Conservation (phyloP, 495 filamentous ascomycete genomes). For the Lepraria neglecta region DNA sequence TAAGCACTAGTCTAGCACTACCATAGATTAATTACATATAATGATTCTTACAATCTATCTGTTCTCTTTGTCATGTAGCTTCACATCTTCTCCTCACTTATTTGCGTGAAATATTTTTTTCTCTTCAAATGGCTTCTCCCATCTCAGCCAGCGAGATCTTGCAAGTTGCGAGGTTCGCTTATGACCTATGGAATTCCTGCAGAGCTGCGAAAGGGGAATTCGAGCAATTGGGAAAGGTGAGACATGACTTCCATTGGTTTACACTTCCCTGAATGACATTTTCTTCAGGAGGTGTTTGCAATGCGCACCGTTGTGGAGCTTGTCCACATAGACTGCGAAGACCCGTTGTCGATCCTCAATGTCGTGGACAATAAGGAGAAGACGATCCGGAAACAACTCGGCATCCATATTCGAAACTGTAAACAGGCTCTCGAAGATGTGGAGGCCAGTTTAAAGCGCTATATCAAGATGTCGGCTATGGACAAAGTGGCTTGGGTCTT, state of each 20-base stretch:
- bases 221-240: slow-evolving; percentile 6
- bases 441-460: slow-evolving; percentile 1
- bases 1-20: too few species aligned
- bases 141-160: not conserved
- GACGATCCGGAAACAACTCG: slow-evolving; percentile 10
- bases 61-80: too few species aligned
- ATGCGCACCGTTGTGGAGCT: slow-evolving; percentile 10
- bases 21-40: too few species aligned
- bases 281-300: slow-evolving; percentile 8
- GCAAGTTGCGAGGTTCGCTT: slow-evolving; percentile 14
- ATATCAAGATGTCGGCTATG: not conserved
- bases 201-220: slow-evolving; percentile 12
- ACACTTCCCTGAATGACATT: not conserved
- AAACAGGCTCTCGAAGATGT: slow-evolving; percentile 9
- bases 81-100: too few species aligned
- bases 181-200: slow-evolving; percentile 6
- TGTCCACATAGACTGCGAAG: slow-evolving; percentile 11
- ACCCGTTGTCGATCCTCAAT: slow-evolving; percentile 14
- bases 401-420: slow-evolving; percentile 14
- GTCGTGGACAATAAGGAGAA: slow-evolving; percentile 13
- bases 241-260: not conserved
- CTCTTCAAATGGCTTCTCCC: not conserved
- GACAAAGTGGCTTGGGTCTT: not conserved
- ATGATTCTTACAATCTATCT: too few species aligned
- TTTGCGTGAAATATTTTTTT: too few species aligned